phyloP scores from a whole-genome alignment of 768 basidiomycete species.

The Mycena polygramma region DNA sequence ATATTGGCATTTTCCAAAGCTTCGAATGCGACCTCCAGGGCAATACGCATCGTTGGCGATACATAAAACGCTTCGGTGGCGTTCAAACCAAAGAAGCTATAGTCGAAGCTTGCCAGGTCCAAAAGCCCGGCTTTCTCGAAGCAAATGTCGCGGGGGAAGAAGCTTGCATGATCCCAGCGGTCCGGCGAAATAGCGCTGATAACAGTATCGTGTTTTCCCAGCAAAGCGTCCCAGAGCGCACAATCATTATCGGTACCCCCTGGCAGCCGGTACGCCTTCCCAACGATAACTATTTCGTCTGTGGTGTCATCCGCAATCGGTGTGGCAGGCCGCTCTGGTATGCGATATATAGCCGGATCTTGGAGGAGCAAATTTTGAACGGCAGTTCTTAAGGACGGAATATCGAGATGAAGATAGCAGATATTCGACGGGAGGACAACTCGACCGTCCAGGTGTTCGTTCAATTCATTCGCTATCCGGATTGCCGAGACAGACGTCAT shows the following conservation, averaged over 20 bases:
- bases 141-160: slow-evolving; percentile 29
- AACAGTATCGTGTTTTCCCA: slow-evolving; percentile 16
- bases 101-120: slow-evolving; percentile 30
- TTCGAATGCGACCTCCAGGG: slow-evolving; percentile 35
- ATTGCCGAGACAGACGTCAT: slow-evolving; percentile 29
- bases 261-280: slow-evolving; percentile 36
- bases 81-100: slow-evolving; percentile 36
- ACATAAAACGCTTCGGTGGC: slow-evolving; percentile 35
- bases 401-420: slow-evolving; percentile 29
- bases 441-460: slow-evolving; percentile 19
- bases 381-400: slow-evolving; percentile 1
- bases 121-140: slow-evolving; percentile 32
- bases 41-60: slow-evolving; percentile 35
- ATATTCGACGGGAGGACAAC: slow-evolving; percentile 24
- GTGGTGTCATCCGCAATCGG: not conserved
- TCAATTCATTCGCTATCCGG: slow-evolving; percentile 16
- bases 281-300: slow-evolving; percentile 37
- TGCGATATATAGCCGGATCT: not conserved
- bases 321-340: not conserved
- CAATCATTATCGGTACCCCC: slow-evolving; percentile 15
- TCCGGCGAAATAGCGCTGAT: slow-evolving; percentile 23
- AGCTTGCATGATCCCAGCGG: slow-evolving; percentile 37
- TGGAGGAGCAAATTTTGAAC: slow-evolving; percentile 14
- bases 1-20: slow-evolving; percentile 38
- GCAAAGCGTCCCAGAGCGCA: slow-evolving; percentile 31